Conservation (phyloP, 1,284 basidiomycete species). For the Macrocystidia cucumis region DNA sequence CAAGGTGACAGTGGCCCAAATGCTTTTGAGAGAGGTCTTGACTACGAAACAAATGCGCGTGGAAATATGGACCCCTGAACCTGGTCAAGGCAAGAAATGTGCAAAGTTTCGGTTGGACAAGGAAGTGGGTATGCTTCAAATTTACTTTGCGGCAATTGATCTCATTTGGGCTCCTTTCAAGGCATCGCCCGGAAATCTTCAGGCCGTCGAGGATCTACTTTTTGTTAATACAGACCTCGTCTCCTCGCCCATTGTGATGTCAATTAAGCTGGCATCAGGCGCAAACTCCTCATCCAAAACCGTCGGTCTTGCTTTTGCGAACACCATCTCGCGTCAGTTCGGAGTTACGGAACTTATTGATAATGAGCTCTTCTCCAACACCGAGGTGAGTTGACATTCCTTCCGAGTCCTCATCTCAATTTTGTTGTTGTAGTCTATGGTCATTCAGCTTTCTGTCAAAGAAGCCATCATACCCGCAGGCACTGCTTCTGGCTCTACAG, state of each 20-base stretch:
- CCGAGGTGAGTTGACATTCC: slow-evolving; percentile 59
- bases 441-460: slow-evolving; percentile 96
- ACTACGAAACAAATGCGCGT: slow-evolving; percentile 88
- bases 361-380: slow-evolving; percentile 94
- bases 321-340: slow-evolving; percentile 66
- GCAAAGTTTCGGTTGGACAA: slow-evolving; percentile 73
- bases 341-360: slow-evolving; percentile 88
- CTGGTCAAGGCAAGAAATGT: slow-evolving; percentile 68
- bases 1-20: slow-evolving; percentile 76
- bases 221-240: slow-evolving; percentile 82
- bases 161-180: slow-evolving; percentile 17
- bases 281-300: slow-evolving; percentile 37
- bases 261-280: slow-evolving; percentile 70
- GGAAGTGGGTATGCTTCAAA: slow-evolving; percentile 40
- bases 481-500: slow-evolving; percentile 60
- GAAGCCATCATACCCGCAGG: slow-evolving; percentile 77
- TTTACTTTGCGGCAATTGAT: background rate
- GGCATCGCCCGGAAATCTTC: slow-evolving; percentile 94
- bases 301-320: slow-evolving; percentile 71
- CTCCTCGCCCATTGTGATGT: slow-evolving; percentile 86
- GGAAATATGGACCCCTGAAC: slow-evolving; percentile 85
- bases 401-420: slow-evolving; percentile 3
- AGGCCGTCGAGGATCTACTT: slow-evolving; percentile 89
- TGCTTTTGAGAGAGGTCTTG: slow-evolving; percentile 84
- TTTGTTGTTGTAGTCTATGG: slow-evolving; percentile 76